Percentiles rank a stretch among this genome's conserved stretches.
phyloP scores from a whole-genome alignment of 2,329 filamentous ascomycete species.

The Dactylonectria estremocensis region DNA sequence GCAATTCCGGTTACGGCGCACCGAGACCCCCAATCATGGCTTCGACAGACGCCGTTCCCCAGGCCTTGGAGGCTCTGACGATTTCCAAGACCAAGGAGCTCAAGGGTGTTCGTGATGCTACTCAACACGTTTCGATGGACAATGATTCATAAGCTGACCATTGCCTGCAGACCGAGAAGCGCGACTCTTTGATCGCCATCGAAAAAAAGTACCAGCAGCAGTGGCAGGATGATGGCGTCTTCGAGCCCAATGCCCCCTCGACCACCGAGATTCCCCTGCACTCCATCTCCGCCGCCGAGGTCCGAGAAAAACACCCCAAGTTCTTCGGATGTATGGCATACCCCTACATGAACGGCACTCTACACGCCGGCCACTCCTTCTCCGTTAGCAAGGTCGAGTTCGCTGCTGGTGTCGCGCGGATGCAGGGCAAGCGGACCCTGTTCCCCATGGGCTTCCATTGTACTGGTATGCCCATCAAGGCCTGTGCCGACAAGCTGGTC shows the following conservation, averaged over 20 bases:
- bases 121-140: not conserved
- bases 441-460: constrained; percentile 94
- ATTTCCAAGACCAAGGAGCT: constrained; percentile 74
- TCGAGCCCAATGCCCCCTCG: constrained; percentile 89
- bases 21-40: constrained; percentile 60
- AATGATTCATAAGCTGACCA: constrained; percentile 30
- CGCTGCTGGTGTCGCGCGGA: constrained; percentile 85
- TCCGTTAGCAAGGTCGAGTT: constrained; percentile 96
- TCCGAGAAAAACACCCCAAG: constrained; percentile 88
- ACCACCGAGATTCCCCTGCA: constrained; percentile 82
- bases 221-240: constrained; percentile 70
- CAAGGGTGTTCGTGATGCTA: constrained; percentile 64
- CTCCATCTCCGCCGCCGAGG: constrained; percentile 79
- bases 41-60: constrained; percentile 56
- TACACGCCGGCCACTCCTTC: constrained; percentile 94
- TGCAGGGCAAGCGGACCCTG: constrained; percentile 89
- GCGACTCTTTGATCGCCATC: constrained; percentile 83
- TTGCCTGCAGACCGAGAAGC: constrained; percentile 80
- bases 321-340: constrained; percentile 79
- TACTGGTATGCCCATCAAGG: constrained; percentile 98
- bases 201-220: constrained; percentile 94
- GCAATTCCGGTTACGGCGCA: constrained; percentile 33
- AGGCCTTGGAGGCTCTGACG: constrained; percentile 66
- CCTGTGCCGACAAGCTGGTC: constrained; percentile 94
- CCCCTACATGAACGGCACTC: constrained; percentile 86